phyloP scores from a whole-genome alignment of 768 basidiomycete genomes.

The Tulasnella sp. region DNA sequence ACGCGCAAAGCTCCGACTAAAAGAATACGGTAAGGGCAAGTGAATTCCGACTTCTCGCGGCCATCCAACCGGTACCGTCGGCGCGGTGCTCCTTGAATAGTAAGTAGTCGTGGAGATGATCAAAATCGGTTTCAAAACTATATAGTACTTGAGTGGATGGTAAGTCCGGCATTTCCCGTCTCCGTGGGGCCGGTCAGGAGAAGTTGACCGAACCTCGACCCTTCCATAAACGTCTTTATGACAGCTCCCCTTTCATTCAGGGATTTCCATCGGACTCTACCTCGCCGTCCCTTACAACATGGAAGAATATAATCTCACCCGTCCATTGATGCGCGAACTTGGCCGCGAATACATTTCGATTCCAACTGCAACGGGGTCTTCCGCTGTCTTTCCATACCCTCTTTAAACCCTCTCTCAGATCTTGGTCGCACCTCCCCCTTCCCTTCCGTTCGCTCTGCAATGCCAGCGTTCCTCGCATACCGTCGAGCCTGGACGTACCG shows the following conservation, averaged over 20 bases:
- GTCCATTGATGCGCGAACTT: not conserved
- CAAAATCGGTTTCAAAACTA: too few relatives aligned
- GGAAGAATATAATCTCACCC: not conserved
- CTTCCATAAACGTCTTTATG: not conserved
- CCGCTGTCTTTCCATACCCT: not conserved
- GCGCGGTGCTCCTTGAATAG: too few relatives aligned
- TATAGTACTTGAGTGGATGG: too few relatives aligned
- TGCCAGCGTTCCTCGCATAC: not conserved
- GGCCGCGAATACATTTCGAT: not conserved
- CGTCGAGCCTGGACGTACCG: not conserved
- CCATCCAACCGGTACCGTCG: too few relatives aligned
- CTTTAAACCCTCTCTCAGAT: not conserved
- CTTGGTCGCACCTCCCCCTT: not conserved
- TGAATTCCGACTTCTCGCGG: too few relatives aligned
- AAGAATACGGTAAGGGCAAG: too few relatives aligned
- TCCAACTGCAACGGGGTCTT: not conserved
- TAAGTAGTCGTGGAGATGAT: too few relatives aligned
- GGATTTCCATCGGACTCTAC: not conserved
- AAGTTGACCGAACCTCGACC: not conserved
- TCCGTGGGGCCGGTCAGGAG: not conserved
- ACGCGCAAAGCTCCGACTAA: too few relatives aligned
- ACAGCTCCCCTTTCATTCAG: not conserved
- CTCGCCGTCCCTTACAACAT: not conserved
- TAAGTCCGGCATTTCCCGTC: not conserved
- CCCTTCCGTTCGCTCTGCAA: too few relatives aligned